phyloP scores from a whole-genome alignment of 768 basidiomycete genomes.

The Lentinula lateritia region DNA sequence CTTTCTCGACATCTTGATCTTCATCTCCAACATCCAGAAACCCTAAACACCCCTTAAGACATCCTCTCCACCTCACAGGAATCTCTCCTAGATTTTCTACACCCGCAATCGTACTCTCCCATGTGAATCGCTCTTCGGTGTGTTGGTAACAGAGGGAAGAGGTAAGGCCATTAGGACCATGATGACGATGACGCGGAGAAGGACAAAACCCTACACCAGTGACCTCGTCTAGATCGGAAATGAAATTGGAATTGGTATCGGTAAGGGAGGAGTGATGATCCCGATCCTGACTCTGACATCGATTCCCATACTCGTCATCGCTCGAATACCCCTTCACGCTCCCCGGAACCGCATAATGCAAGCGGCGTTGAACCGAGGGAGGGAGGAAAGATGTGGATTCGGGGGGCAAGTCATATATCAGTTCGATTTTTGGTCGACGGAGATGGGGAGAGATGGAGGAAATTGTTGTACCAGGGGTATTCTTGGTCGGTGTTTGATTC shows the following conservation, averaged over 20 bases:
- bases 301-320: too few relatives aligned
- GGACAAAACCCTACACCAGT: conserved; percentile 41
- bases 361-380: background rate
- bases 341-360: background rate
- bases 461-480: background rate
- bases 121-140: conserved; percentile 59
- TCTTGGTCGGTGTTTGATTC: too few relatives aligned
- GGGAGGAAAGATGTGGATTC: background rate
- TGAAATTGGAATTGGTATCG: background rate
- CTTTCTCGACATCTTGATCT: background rate
- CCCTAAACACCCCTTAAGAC: conserved; percentile 53
- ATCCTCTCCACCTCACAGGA: conserved; percentile 67
- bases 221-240: conserved; percentile 6
- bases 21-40: conserved; percentile 36
- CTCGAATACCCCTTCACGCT: conserved; percentile 10
- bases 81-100: conserved; percentile 47
- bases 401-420: background rate
- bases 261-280: too few relatives aligned
- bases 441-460: too few relatives aligned
- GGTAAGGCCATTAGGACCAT: conserved; percentile 12
- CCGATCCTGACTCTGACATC: too few relatives aligned
- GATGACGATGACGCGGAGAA: conserved; percentile 35
- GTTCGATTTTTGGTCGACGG: background rate
- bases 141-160: conserved; percentile 44
- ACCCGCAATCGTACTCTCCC: conserved; percentile 53